phyloP scores from a whole-genome alignment of 2,329 filamentous ascomycete species.

The Blumeria hordei region DNA sequence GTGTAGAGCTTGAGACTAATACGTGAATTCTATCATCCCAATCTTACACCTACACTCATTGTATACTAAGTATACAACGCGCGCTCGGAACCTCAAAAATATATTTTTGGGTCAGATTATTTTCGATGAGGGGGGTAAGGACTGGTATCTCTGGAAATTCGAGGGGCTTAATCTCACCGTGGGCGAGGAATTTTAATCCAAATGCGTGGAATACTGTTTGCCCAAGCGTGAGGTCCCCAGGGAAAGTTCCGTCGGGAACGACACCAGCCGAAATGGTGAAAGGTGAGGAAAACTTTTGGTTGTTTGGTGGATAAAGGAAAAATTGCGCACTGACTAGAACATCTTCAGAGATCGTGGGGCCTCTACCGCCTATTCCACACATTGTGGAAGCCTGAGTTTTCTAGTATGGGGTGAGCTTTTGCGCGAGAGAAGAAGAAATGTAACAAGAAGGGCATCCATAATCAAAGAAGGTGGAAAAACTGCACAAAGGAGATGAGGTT shows the following conservation, averaged over 20 bases:
- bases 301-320: background rate
- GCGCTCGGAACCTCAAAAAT: no score
- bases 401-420: background rate
- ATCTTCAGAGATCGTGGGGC: background rate
- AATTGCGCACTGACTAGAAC: background rate
- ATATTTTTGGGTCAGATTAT: no score
- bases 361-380: background rate
- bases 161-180: background rate
- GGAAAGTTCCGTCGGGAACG: background rate
- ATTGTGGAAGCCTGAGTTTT: background rate
- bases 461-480: background rate
- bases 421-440: background rate
- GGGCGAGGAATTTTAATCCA: background rate
- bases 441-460: background rate
- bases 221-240: background rate
- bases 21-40: no score
- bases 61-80: no score
- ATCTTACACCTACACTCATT: no score
- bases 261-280: background rate
- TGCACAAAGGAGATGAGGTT: background rate
- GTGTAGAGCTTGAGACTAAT: no score
- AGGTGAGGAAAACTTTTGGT: no score
- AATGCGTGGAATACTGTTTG: background rate
- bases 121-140: background rate
- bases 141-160: background rate